Evolutionary conservation across 441 rosid genomes (phyloP), one percentile per base, ranked within the genome.

Genomic region (Viola pubescens): DNA sequence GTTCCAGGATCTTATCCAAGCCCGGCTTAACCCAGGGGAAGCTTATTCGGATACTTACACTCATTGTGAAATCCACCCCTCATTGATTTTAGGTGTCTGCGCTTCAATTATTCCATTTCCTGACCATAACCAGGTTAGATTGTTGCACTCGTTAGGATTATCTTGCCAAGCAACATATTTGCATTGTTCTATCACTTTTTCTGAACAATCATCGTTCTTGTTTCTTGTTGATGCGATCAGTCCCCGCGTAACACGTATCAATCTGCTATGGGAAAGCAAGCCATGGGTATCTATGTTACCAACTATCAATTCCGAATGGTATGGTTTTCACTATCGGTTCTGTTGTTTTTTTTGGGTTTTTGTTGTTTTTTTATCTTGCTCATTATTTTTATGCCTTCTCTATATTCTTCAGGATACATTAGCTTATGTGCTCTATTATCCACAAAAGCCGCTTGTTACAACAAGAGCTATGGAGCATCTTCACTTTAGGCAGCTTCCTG

Each of bases 251-350:
- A 94, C 70, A 94, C 97, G 0, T 94, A 94, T 77, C 99, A 94
- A 74, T 94, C 99, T 56, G 97, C 99, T 45, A 94, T 94, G 97
- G 99, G 99, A 51, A 94, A 94, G 82, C 99, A 94, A 85, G 99
- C 97, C 54, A 90, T 94, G 97, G 99, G 99, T 66, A 90, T 94
- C 42, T 94, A 94, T 59, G 99, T 90, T 65, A 94, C 99, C 41
- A 94, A 94, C 73, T 94, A 86, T 79, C 99, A 94, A 60, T 90
- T 94, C 56, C 86, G 95, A 56, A 94, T 94, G 97, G 97, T 94
- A 68, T 60, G 77, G 42, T 48, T 63, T 45, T 54, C 37, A 13
- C 51, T 0, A 3, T 43, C 8, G 3, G 34, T n/a, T 45, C 60
- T 54, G 64, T 42, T 48, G 5, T 37, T 7, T 48, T 53, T 55